Evolutionary conservation across 2,329 filamentous ascomycete species (phyloP).

Genomic region (Phialophora macrospora): DNA sequence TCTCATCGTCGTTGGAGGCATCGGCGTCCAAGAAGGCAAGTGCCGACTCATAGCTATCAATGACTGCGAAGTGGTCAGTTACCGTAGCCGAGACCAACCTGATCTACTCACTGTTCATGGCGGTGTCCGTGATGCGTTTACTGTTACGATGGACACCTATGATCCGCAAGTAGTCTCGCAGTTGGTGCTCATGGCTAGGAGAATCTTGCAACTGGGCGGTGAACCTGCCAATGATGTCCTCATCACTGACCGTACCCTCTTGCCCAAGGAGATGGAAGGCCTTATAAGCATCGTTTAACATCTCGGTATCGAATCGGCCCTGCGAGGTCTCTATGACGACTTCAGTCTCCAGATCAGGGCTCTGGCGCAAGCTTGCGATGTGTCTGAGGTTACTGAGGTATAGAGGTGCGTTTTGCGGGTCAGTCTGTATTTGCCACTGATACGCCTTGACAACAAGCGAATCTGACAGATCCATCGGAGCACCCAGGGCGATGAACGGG

Average conservation of each 20-base stretch:
- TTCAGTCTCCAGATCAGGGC: slow-evolving; percentile 62
- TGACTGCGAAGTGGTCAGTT: slow-evolving; percentile 43
- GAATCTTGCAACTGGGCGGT: slow-evolving; percentile 63
- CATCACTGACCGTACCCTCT: slow-evolving; percentile 58
- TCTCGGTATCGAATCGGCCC: slow-evolving; percentile 62
- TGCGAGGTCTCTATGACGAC: slow-evolving; percentile 63
- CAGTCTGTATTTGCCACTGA: slow-evolving; percentile 62
- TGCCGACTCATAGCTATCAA: slow-evolving; percentile 68
- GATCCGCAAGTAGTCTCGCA: slow-evolving; percentile 61
- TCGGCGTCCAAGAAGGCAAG: slow-evolving; percentile 64
- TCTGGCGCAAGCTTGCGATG: slow-evolving; percentile 62
- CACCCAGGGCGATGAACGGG: slow-evolving; percentile 67
- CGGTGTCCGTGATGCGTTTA: slow-evolving; percentile 61
- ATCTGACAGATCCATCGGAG: slow-evolving; percentile 66
- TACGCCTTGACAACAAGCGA: slow-evolving; percentile 66
- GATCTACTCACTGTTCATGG: slow-evolving; percentile 57
- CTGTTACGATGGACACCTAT: slow-evolving; percentile 66
- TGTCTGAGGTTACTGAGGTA: slow-evolving; percentile 70
- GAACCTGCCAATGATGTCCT: slow-evolving; percentile 64
- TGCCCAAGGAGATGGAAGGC: slow-evolving; percentile 61
- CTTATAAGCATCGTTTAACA: slow-evolving; percentile 63
- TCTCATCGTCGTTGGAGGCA: slow-evolving; percentile 59
- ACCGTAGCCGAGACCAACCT: slow-evolving; percentile 13
- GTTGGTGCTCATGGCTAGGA: slow-evolving; percentile 59
- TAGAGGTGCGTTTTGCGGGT: slow-evolving; percentile 60